Base-by-base conservation (phyloP, 2,329 filamentous ascomycete species). In the Mycocentrospora acerina region DNA sequence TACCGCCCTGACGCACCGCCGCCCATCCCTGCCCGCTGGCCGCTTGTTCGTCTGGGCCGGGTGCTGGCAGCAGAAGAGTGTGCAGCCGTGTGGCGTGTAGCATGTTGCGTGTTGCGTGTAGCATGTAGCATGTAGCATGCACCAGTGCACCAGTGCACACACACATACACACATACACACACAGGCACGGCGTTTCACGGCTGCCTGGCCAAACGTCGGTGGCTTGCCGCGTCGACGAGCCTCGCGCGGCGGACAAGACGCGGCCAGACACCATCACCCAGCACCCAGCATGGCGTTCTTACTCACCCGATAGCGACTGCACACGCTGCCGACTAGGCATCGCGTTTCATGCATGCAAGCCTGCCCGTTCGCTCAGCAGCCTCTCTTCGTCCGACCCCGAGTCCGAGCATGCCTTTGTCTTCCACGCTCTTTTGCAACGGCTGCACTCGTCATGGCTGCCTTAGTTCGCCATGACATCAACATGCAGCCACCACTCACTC, bases 401-500 rank as follows among this genome's bases (percentile, higher is more conserved):
- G 24, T 17, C 24, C 32, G 24, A 35, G 24, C 22, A n/a, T 16
- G n/a, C n/a, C 19, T 22, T 22, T 22, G 19, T 22, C 19, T 22
- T 9, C 19, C 19, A 22, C 19, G 26, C 17, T 29, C 36, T 48
- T 42, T 48, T 52, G 46, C 48, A 30, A 26, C 29, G 28, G 19
- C 18, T 49, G 51, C 37, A 36, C 45, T 56, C 43, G 52, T 26
- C 44, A 15, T 30, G 30, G 14, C n/a, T n/a, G n/a, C 12, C 12
- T 34, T 46, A 47, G 48, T 37, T 16, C 28, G 30, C 30, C 44
- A 49, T 46, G 53, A 58, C 53, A 51, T 58, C 55, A 58, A 45
- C 40, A 51, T 31, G 35, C 46, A 15, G 42, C 41, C 22, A 29
- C 40, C 15, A 30, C 28, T n/a, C n/a, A n/a, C n/a, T n/a, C n/a